Evolutionary conservation across 2,329 filamentous ascomycete species (phyloP), one percentile per base, ranked within the genome.

Genomic region (Hymenoscyphus linearis): DNA sequence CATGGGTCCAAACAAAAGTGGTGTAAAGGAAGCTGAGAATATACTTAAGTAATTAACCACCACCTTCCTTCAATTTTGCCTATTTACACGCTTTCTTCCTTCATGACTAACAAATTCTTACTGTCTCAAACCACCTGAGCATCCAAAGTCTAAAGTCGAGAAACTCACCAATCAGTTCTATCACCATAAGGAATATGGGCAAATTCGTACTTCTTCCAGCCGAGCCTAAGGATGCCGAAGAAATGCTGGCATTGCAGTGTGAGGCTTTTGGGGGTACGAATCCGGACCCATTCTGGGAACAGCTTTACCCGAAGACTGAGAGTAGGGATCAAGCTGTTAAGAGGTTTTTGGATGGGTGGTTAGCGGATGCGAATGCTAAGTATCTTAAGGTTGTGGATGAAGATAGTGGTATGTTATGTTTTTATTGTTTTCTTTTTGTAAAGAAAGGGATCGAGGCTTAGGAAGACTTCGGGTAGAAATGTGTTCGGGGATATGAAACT

Each of bases 361-460:
- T 63, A 5, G 31, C 36, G 26, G 62, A 65, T 60, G 25, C 54
- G 26, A 60, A 22, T 9, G 62, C 62, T 4, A 64, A 14, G 26
- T 67, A 67, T 54, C 56, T 67, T 52, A 68, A 68, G 27, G 61
- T 65, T 52, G 59, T 67, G 44, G 59, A 68, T 60, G 55, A 27
- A 18, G 58, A 62, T 27, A 65, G 59, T 60, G 63, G 62, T 66
- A 50, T 58, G 60, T 62, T 22, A n/a, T 22, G 16, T 44, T 10
- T 44, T 31, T 31, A 31, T 31, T 31, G 5, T 2, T 31, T 31
- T 2, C 9, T 4, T 31, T 31, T 31, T 2, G 27, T 2, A 9
- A 9, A 9, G 6, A 7, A 9, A 31, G 2, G 31, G 10, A 31
- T n/a, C n/a, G n/a, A n/a, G n/a, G 31, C 1, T 7, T 31, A 9